Percentiles rank a stretch among this genome's conserved stretches.
Conservation (phyloP, 805 yeast genomes). For the Metschnikowia cerradonensis region DNA sequence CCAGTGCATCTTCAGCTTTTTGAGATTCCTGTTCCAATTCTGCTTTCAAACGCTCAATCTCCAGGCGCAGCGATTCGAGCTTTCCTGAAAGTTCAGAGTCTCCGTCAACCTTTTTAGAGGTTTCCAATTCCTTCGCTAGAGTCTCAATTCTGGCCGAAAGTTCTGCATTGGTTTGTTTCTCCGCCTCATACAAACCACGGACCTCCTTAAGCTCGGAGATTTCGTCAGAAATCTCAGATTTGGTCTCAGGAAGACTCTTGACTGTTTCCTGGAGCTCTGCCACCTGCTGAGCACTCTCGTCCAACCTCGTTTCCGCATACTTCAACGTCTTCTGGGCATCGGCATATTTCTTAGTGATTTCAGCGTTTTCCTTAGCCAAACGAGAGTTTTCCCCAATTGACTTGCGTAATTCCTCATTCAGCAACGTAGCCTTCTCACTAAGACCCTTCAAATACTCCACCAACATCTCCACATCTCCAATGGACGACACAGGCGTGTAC, state of each 20-base stretch:
- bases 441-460: conserved; percentile 66
- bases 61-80: background rate
- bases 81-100: background rate
- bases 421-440: conserved; percentile 54
- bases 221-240: background rate
- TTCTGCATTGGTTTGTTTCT: conserved; percentile 5
- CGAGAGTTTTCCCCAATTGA: conserved; percentile 28
- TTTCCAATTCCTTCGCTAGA: background rate
- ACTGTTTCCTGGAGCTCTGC: background rate
- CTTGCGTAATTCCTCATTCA: conserved; percentile 62
- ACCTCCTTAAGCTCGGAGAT: background rate
- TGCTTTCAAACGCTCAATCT: background rate
- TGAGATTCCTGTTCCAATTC: background rate
- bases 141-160: background rate
- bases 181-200: conserved; percentile 2
- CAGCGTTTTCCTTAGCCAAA: conserved; percentile 10
- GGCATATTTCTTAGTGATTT: conserved; percentile 8
- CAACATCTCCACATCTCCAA: conserved; percentile 67
- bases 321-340: conserved; percentile 15
- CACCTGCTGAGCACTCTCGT: conserved; percentile 3
- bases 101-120: background rate
- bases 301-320: conserved; percentile 15
- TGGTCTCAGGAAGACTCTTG: background rate
- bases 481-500: conserved; percentile 72
- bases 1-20: background rate